Evolutionary conservation across 1,284 basidiomycete genomes (phyloP).

Genomic region (Fistulinella cinereoalba): DNA sequence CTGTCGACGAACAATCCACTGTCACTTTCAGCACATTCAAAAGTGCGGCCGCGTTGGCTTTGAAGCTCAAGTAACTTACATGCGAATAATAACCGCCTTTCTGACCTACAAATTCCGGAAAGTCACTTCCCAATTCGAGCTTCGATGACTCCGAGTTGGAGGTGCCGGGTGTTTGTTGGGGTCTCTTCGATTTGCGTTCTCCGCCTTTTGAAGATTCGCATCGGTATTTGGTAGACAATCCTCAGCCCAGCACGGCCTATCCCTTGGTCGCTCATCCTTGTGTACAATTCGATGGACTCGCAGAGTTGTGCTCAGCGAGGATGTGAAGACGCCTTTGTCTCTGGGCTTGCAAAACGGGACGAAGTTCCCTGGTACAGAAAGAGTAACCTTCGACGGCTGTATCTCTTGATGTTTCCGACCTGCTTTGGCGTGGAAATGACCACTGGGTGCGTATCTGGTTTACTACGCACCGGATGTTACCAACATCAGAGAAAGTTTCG

Average conservation of each 20-base stretch:
- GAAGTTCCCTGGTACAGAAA: conserved; percentile 55
- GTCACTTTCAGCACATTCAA: no score
- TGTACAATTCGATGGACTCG: conserved; percentile 3
- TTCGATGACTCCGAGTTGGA: no score
- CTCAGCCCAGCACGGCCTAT: neutral
- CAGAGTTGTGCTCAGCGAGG: neutral
- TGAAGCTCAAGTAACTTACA: no score
- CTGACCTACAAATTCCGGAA: no score
- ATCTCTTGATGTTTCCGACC: conserved; percentile 54
- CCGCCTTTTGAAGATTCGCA: neutral
- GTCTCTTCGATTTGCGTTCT: no score
- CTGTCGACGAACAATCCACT: no score
- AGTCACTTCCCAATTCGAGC: no score
- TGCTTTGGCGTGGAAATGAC: conserved; percentile 64
- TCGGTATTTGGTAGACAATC: neutral
- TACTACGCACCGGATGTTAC: conserved; percentile 3
- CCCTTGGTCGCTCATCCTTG: neutral
- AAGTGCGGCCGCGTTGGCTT: no score
- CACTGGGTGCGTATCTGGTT: conserved; percentile 45
- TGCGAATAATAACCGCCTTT: no score
- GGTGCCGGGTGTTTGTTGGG: no score
- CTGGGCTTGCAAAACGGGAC: conserved; percentile 46
- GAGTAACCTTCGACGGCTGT: conserved; percentile 31
- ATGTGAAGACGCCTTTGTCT: conserved; percentile 39
- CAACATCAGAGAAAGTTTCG: conserved; percentile 12